phyloP scores from a whole-genome alignment of 2,329 filamentous ascomycete species.

The Graphilbum fragrans region DNA sequence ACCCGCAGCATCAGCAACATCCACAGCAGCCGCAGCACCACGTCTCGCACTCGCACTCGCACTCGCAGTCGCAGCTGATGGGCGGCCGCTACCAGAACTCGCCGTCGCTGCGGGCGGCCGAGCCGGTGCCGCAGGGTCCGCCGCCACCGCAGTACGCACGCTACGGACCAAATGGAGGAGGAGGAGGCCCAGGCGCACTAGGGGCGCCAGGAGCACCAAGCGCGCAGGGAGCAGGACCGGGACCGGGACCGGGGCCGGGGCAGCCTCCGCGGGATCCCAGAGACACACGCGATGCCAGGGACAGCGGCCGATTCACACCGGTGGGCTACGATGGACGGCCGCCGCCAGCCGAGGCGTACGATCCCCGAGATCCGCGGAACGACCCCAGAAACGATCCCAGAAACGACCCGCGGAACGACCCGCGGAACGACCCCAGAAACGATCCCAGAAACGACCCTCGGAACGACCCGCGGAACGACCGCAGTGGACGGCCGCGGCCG shows the following conservation, averaged over 20 bases:
- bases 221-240: neutral
- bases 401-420: neutral
- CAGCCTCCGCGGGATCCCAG: slow-evolving; percentile 4
- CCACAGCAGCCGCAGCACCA: slow-evolving; percentile 16
- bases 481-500: slow-evolving; percentile 8
- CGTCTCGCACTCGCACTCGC: slow-evolving; percentile 11
- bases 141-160: slow-evolving; percentile 4
- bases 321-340: slow-evolving; percentile 16
- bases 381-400: too few species aligned
- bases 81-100: slow-evolving; percentile 14
- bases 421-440: neutral
- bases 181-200: too few species aligned
- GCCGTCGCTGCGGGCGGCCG: slow-evolving; percentile 11
- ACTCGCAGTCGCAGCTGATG: slow-evolving; percentile 18
- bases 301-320: slow-evolving; percentile 16
- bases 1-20: too few species aligned
- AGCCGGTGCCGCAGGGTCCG: slow-evolving; percentile 2
- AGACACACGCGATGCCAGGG: slow-evolving; percentile 6
- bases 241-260: slow-evolving; percentile 10
- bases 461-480: neutral
- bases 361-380: slow-evolving; percentile 8
- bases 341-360: slow-evolving; percentile 9
- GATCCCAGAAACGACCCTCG: neutral
- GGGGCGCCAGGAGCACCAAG: too few species aligned
- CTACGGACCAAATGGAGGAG: slow-evolving; percentile 9